These are phyloP conservation scores for Mallotus japonicus DNA, from an alignment of 441 rosid species.

Conservation along the genomic window DNA sequence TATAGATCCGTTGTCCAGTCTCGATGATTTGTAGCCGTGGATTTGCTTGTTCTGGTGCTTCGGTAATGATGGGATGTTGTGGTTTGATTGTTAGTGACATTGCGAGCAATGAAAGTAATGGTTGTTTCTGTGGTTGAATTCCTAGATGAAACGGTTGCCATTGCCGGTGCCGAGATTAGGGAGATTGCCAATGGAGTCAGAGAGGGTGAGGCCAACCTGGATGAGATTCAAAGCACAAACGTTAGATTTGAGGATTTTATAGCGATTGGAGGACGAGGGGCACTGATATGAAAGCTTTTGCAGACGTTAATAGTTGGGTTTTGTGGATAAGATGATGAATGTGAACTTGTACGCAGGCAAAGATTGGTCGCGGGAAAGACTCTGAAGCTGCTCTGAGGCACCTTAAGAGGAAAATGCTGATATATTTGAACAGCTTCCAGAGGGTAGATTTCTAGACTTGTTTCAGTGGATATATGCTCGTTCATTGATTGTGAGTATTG, in stretches of 20 bases:
- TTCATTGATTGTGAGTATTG: conserved; percentile 47
- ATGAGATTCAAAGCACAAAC: no score
- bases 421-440: conserved; percentile 21
- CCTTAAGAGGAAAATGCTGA: conserved; percentile 56
- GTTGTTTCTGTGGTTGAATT: no score
- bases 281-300: no score
- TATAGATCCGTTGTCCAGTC: conserved; percentile 88
- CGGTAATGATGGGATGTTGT: conserved; percentile 16
- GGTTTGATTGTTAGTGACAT: conserved; percentile 30
- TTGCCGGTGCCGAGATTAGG: no score
- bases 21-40: conserved; percentile 30
- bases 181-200: no score
- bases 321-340: no score
- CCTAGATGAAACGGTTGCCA: no score
- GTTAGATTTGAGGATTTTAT: no score
- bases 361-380: conserved; percentile 46
- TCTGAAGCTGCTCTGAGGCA: conserved; percentile 43
- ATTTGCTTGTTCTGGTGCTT: conserved; percentile 16
- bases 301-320: no score
- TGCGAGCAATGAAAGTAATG: not conserved
- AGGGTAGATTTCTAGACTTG: conserved; percentile 31
- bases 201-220: no score
- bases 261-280: no score
- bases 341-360: conserved; percentile 34
- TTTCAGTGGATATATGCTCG: conserved; percentile 49